Evolutionary conservation across 2,329 filamentous ascomycete species (phyloP), one percentile per base, ranked within the genome.

Genomic region (Esteya vermicola): DNA sequence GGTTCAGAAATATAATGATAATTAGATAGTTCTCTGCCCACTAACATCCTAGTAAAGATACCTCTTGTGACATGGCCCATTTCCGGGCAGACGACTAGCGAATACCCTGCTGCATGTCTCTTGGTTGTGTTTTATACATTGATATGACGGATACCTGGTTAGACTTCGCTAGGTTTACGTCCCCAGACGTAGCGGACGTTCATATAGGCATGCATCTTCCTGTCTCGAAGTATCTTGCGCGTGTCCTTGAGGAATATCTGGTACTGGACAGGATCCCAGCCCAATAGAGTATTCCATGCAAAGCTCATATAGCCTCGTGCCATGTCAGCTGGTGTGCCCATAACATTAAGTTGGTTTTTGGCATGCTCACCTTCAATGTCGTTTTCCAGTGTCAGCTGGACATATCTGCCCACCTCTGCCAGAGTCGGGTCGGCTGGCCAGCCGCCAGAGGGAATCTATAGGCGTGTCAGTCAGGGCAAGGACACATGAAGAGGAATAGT

Each of bases 231-330:
- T 6, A 21, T 27, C 33, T 40, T 36, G 33, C 39, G 39, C 33
- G 36, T 4, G 8, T 10, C 6, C 33, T 25, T 32, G 14, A 40
- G 33, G 14, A 40, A 40, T 4, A 36, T 10, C 14, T 31, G 39
- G 20, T 40, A 40, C 39, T 47, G 47, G n/a, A 45, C 46, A 28
- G 42, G 23, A 13, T 27, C 27, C 48, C 48, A 49, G 10, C 43
- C 41, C 18, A 50, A 9, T 3, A 48, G 39, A 18, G 40, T 42
- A n/a, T 37, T 43, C 33, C 44, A 50, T 36, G 48, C 20, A 6
- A 46, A 48, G 2, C 43, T 33, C 22, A 46, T 44, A 22, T 49
- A 45, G 10, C 33, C 39, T 40, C n/a, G 31, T 10, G 18, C 5
- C 7, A 21, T 33, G 31, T 33, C n/a, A n/a, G n/a, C n/a, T n/a